phyloP scores from a whole-genome alignment of 2,329 filamentous ascomycete genomes.

The Colletotrichum viniferum region DNA sequence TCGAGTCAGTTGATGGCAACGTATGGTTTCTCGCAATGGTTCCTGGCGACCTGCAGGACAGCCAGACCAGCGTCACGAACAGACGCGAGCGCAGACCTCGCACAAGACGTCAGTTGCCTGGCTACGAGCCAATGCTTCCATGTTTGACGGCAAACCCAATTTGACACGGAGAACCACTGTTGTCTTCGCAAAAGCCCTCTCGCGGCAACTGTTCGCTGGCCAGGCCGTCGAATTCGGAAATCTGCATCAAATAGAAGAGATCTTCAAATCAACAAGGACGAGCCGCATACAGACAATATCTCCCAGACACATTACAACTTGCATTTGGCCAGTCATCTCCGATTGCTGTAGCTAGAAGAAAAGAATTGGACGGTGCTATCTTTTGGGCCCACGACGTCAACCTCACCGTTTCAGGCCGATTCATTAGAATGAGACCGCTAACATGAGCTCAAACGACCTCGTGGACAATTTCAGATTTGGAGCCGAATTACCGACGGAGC shows the following conservation, averaged over 20 bases:
- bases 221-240: background rate
- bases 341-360: background rate
- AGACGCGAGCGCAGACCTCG: too few species aligned
- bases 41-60: background rate
- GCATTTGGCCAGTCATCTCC: background rate
- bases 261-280: background rate
- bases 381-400: background rate
- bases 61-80: background rate
- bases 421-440: background rate
- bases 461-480: background rate
- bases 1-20: background rate
- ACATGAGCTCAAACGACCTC: background rate
- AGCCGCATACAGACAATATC: accelerated
- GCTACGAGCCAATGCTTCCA: too few species aligned
- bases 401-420: background rate
- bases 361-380: background rate
- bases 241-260: background rate
- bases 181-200: background rate
- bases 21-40: background rate
- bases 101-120: too few species aligned
- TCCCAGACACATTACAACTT: background rate
- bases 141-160: too few species aligned
- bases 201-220: background rate
- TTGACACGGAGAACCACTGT: background rate
- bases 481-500: too few species aligned